A percentile compares a stretch with the other conserved stretches of the same genome.
phyloP scores from a whole-genome alignment of 139 green algal genomes.

The Micromonas commoda region DNA sequence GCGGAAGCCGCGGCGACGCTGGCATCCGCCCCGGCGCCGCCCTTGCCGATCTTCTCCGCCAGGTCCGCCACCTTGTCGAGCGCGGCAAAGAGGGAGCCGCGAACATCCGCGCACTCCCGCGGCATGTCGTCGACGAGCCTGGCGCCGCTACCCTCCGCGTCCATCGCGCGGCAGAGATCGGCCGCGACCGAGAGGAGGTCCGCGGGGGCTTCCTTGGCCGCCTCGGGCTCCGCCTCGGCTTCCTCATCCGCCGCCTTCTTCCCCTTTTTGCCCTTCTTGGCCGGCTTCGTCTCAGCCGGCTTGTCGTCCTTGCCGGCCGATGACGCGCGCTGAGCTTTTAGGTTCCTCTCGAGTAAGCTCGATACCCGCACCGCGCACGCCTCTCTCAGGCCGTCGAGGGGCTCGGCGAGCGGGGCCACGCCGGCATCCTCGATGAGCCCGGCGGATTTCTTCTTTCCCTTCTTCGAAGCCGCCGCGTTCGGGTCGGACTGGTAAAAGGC shows the following conservation, averaged over 20 bases:
- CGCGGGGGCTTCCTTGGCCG: background rate
- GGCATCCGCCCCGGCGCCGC: too few species aligned
- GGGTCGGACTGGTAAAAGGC: background rate
- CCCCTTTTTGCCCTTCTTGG: background rate
- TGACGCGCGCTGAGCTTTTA: background rate
- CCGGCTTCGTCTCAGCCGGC: background rate
- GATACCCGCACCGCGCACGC: constrained; percentile 1
- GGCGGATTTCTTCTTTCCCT: background rate
- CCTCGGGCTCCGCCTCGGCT: background rate
- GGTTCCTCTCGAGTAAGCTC: background rate
- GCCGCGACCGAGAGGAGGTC: background rate
- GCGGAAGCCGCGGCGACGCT: background rate
- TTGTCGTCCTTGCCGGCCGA: background rate
- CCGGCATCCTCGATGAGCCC: background rate
- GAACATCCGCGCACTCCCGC: background rate
- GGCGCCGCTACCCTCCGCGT: background rate
- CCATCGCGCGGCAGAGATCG: background rate
- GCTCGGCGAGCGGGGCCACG: background rate
- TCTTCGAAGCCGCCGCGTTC: background rate
- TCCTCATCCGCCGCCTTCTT: background rate
- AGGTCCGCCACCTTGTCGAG: background rate
- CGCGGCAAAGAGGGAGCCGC: background rate
- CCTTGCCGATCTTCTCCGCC: too few species aligned
- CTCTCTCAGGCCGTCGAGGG: background rate
- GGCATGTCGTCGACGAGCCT: constrained; percentile 10